phyloP scores from a whole-genome alignment of 768 basidiomycete genomes.

The Mrakia gelida region DNA sequence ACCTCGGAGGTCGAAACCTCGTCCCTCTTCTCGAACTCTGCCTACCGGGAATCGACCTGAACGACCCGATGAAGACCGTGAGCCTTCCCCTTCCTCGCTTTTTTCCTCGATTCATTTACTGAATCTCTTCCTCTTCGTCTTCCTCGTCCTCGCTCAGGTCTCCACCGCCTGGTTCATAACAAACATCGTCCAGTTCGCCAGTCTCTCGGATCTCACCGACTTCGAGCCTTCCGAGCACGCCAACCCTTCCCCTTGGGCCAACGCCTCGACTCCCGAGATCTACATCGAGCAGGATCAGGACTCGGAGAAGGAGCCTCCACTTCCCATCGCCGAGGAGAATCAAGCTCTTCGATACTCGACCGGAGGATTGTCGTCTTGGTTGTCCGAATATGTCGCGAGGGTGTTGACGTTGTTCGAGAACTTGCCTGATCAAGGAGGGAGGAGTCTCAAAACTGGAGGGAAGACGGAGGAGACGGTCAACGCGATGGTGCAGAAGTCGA shows the following conservation, averaged over 20 bases:
- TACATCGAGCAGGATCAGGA: conserved; percentile 23
- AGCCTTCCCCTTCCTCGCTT: not conserved
- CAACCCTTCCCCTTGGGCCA: conserved; percentile 38
- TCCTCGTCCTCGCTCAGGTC: conserved; percentile 38
- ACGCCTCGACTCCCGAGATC: conserved; percentile 2
- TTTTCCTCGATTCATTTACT: not conserved
- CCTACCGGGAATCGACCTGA: conserved; percentile 77
- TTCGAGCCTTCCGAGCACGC: conserved; percentile 67
- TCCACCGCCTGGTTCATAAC: conserved; percentile 75
- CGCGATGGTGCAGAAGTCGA: conserved; percentile 38
- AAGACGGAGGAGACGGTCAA: conserved; percentile 44
- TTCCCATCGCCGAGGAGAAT: conserved; percentile 29
- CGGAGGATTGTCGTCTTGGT: conserved; percentile 18
- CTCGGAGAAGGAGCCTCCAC: conserved; percentile 17
- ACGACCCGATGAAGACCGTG: conserved; percentile 39
- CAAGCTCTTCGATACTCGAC: conserved; percentile 30
- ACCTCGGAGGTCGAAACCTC: conserved; percentile 70
- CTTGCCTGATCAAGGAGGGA: conserved; percentile 76
- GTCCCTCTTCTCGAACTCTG: conserved; percentile 73
- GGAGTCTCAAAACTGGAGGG: conserved; percentile 59
- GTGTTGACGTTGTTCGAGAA: conserved; percentile 78
- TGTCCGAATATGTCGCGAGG: conserved; percentile 47
- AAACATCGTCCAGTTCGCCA: conserved; percentile 66
- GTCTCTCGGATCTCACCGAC: conserved; percentile 67
- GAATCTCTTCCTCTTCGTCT: conserved; percentile 25